phyloP scores from a whole-genome alignment of 768 basidiomycete genomes.

The Rhizopogon salebrosus region DNA sequence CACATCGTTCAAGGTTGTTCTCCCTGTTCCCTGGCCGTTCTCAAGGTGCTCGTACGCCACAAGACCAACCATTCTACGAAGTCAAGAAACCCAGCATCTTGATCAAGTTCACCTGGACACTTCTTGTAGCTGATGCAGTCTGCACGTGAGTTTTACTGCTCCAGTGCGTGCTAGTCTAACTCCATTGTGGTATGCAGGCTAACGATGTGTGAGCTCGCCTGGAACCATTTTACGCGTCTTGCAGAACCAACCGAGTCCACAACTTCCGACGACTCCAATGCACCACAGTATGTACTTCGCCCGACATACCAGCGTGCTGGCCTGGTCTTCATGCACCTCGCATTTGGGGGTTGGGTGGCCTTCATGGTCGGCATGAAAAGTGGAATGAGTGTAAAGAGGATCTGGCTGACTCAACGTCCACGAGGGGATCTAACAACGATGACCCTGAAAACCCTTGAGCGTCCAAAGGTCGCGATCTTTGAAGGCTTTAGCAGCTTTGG shows the following conservation, averaged over 20 bases:
- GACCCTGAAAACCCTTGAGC: background rate
- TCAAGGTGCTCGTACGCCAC: background rate
- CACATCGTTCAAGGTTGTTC: background rate
- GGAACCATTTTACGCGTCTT: constrained; percentile 22
- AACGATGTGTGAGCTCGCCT: constrained; percentile 20
- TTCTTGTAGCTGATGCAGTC: constrained; percentile 23
- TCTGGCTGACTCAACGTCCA: constrained; percentile 27
- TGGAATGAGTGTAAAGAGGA: constrained; percentile 23
- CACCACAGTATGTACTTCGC: constrained; percentile 19
- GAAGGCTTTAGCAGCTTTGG: constrained; percentile 14
- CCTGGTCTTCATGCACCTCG: constrained; percentile 22
- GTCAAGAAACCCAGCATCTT: constrained; percentile 12
- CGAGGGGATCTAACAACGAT: background rate
- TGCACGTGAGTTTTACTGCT: constrained; percentile 21
- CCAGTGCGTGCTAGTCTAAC: background rate
- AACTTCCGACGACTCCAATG: constrained; percentile 8
- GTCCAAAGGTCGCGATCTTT: background rate
- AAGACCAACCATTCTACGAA: constrained; percentile 20
- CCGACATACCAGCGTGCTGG: constrained; percentile 25
- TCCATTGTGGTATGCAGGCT: constrained; percentile 10
- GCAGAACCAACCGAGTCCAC: constrained; percentile 5
- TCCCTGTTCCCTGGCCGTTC: background rate
- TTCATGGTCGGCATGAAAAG: constrained; percentile 20
- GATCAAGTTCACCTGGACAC: constrained; percentile 21
- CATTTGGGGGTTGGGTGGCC: constrained; percentile 23